Base-by-base conservation (phyloP, 371 early-diverging fungal genomes). In the Lichtheimia ramosa region DNA sequence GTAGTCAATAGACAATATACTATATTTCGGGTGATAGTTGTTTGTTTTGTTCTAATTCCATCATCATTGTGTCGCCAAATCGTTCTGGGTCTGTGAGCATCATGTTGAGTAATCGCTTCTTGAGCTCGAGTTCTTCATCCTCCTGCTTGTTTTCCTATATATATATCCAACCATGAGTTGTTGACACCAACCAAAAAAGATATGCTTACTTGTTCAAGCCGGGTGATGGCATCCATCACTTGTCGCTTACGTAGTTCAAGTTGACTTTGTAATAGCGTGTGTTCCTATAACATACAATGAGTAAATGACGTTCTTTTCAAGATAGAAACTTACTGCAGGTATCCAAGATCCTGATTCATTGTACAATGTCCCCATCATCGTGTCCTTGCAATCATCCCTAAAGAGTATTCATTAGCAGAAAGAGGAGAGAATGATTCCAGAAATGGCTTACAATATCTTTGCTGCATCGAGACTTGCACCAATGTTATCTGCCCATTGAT, bases 381-480 rank as follows among this genome's bases (percentile, higher is more conserved):
- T 27, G 3, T 57, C 49, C 42, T 57, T 57, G 16, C 34, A 2
- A 2, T 57, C 58, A n/a, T 57, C 58, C n/a, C 58, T 57, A 25
- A 15, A 34, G 41, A 6, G n/a, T n/a, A 51, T 5, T 5, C 12
- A n/a, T n/a, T 27, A 34, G 34, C 34, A 24, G 24, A 25, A n/a
- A n/a, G n/a, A n/a, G n/a, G n/a, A 55, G 27, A 7, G 7, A 5
- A 5, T 1, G 25, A 40, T 55, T 21, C 8, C 7, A 41, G 7
- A 43, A 42, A 40, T 34, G 25, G 49, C 60, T 52, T 54, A 34
- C 60, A 60, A 34, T 18, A 43, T 27, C 4, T 21, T n/a, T 10
- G 48, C 54, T 1, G 60, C 60, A 27, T 60, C 60, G 7, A 60
- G n/a, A 43, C 40, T 25, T n/a, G 60, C 28, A 16, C 41, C 43